Evolutionary conservation across 169 alveolate genomes (phyloP), one percentile per base, ranked within the genome.

Genomic region (Hammondia hammondi): DNA sequence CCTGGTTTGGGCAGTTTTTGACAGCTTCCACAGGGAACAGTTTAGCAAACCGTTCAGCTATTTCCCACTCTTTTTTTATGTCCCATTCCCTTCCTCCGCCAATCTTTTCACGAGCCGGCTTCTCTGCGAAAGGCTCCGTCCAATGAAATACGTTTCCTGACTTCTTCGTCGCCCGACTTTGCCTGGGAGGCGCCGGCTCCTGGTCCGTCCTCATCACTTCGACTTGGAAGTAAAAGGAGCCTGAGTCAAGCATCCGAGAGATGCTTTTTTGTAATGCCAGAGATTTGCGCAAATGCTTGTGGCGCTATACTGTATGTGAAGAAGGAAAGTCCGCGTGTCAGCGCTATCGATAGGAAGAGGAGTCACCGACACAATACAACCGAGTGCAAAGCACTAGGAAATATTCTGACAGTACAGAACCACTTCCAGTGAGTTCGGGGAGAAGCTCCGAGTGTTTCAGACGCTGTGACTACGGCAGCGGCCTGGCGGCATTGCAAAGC

Each of bases 171-270:
- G 84, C 24, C 3, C 45, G 84, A 72, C 84, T 72, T 2, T 21
- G 9, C 84, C 32, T 72, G 84, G 84, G 84, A 72, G 39, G 14
- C 84, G 45, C 84, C 84, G 32, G 84, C 84, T 72, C 12, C 84
- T 0, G 12, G 84, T 35, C 84, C 84, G 32, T 72, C 24, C 61
- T 29, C 84, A 27, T 21, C 84, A 72, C 84, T 72, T 72, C 29
- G 84, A 72, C 32, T 72, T 14, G 84, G 84, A 72, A 35, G 24
- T 14, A 14, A 4, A 72, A 35, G 24, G 45, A 9, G 1, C 24
- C 17, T 72, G 0, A 21, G 24, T 9, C 17, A 29, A 72, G 84
- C 84, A 27, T 72, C 84, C 17, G 84, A 72, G 4, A 10, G 14
- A 29, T 4, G 4, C 5, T 72, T 27, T 14, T 21, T 72, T 14